Conservation (phyloP, 352 stramenopile genomes). For the Plasmopara viticola region DNA sequence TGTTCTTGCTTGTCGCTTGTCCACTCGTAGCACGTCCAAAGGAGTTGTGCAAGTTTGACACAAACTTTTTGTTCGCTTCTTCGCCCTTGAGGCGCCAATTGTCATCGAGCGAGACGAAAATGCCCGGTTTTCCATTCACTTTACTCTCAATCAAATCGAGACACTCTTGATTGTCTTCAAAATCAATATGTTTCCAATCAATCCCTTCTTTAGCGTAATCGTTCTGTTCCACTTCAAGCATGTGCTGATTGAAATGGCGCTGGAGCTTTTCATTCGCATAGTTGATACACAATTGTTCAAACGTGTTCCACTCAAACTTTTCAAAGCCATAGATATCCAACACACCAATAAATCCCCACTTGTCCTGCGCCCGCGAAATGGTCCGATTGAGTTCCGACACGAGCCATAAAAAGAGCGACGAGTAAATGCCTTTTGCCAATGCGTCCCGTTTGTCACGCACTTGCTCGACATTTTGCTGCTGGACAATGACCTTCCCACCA, state of each 20-base stretch:
- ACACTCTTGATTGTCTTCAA: constrained; percentile 91
- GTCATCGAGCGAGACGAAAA: constrained; percentile 95
- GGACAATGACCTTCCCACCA: constrained; percentile 85
- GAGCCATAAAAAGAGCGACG: constrained; percentile 87
- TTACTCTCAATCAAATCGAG: constrained; percentile 92
- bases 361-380: constrained; percentile 74
- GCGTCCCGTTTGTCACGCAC: constrained; percentile 85
- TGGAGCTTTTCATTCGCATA: constrained; percentile 95
- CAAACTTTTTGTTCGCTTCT: constrained; percentile 89
- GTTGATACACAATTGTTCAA: constrained; percentile 96
- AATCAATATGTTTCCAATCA: constrained; percentile 89
- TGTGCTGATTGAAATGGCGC: constrained; percentile 92
- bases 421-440: constrained; percentile 91
- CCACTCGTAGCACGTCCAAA: constrained; percentile 69
- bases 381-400: constrained; percentile 87
- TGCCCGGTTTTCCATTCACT: constrained; percentile 81
- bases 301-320: constrained; percentile 93
- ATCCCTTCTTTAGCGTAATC: constrained; percentile 97
- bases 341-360: constrained; percentile 92
- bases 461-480: constrained; percentile 84
- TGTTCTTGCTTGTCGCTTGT: constrained; percentile 63
- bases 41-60: constrained; percentile 78
- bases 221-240: constrained; percentile 95
- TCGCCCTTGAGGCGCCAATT: constrained; percentile 91
- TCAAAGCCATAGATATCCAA: constrained; percentile 98